phyloP scores from a whole-genome alignment of 2,329 filamentous ascomycete genomes.

The Fusarium guadeloupense region DNA sequence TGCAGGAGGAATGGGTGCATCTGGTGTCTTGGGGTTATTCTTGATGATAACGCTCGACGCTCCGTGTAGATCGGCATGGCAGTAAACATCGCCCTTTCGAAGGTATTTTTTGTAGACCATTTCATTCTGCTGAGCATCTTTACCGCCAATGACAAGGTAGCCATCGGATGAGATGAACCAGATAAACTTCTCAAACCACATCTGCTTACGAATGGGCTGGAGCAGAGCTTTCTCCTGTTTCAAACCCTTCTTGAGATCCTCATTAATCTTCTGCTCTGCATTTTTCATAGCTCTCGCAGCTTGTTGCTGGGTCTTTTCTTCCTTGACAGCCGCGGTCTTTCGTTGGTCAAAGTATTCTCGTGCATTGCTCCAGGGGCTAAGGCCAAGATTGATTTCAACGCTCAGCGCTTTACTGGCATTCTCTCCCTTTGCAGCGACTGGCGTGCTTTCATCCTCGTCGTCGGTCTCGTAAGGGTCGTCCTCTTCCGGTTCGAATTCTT shows the following conservation, averaged over 20 bases:
- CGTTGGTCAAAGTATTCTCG: slow-evolving; percentile 92
- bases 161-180: slow-evolving; percentile 97
- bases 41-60: slow-evolving; percentile 90
- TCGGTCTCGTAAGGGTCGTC: slow-evolving; percentile 72
- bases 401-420: slow-evolving; percentile 65
- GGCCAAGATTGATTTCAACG: slow-evolving; percentile 84
- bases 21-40: slow-evolving; percentile 79
- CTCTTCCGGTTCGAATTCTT: slow-evolving; percentile 69
- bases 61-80: slow-evolving; percentile 88
- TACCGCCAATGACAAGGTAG: slow-evolving; percentile 89
- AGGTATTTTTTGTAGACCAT: slow-evolving; percentile 88
- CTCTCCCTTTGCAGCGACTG: slow-evolving; percentile 51
- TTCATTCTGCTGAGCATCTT: slow-evolving; percentile 89
- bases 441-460: slow-evolving; percentile 62
- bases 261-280: slow-evolving; percentile 86
- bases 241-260: slow-evolving; percentile 85
- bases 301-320: slow-evolving; percentile 85
- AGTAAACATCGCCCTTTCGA: slow-evolving; percentile 88
- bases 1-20: slow-evolving; percentile 89
- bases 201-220: slow-evolving; percentile 80
- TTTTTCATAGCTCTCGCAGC: slow-evolving; percentile 86
- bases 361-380: slow-evolving; percentile 90
- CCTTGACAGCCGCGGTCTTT: slow-evolving; percentile 83
- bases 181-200: slow-evolving; percentile 97
- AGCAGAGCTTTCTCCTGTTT: slow-evolving; percentile 93